Conservation (phyloP, 805 yeast genomes). For the Wickerhamomyces strasburgensis region DNA sequence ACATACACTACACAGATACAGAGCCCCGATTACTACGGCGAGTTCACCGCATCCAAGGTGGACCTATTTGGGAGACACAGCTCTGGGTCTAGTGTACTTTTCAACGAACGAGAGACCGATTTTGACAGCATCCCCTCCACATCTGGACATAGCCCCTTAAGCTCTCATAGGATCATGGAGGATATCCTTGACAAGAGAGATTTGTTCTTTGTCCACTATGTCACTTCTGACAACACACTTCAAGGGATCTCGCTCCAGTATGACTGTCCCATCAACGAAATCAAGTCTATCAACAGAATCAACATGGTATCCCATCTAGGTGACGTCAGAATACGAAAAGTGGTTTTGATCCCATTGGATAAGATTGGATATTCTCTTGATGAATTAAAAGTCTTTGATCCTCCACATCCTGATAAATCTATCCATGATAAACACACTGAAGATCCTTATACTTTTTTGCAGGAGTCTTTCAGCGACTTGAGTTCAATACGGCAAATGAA, state of each 20-base stretch:
- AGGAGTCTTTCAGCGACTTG: not conserved
- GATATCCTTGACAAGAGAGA: too few relatives aligned
- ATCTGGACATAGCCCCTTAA: too few relatives aligned
- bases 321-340: conserved; percentile 2
- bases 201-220: conserved; percentile 6
- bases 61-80: not conserved
- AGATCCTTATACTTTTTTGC: not conserved
- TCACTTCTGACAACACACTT: conserved; percentile 1
- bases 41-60: not conserved
- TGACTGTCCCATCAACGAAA: conserved; percentile 1
- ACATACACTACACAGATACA: not conserved
- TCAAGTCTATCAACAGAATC: conserved; percentile 3
- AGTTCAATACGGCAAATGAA: not conserved
- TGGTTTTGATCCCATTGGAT: conserved; percentile 2
- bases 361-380: not conserved
- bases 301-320: not conserved
- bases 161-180: too few relatives aligned
- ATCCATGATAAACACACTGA: conserved; percentile 1
- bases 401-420: conserved; percentile 2
- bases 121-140: too few relatives aligned
- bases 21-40: not conserved
- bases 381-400: not conserved
- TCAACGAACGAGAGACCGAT: not conserved
- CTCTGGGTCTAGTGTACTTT: not conserved
- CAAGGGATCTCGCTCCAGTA: conserved; percentile 6